A percentile compares a stretch with the other conserved stretches of the same genome.
phyloP scores from a whole-genome alignment of 2,329 filamentous ascomycete species.

The Chrysoporthe puriensis region DNA sequence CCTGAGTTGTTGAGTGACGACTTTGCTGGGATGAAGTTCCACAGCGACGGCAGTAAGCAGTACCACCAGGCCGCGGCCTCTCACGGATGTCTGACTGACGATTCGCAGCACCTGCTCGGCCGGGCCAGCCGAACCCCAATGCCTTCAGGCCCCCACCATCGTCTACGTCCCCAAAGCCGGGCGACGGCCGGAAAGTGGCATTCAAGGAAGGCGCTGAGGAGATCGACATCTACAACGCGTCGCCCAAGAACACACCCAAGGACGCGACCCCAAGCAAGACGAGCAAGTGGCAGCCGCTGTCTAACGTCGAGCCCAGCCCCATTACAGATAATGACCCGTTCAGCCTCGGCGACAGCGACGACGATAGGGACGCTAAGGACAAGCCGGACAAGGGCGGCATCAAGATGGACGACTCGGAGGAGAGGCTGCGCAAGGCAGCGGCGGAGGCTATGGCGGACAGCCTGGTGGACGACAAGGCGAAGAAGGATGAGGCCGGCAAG shows the following conservation, averaged over 20 bases:
- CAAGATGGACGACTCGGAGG: slow-evolving; percentile 61
- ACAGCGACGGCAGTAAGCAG: slow-evolving; percentile 63
- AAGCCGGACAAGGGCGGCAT: slow-evolving; percentile 54
- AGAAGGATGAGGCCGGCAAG: slow-evolving; percentile 38
- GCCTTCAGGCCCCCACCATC: slow-evolving; percentile 73
- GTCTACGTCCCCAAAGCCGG: slow-evolving; percentile 54
- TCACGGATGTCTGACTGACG: slow-evolving; percentile 24
- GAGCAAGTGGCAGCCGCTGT: slow-evolving; percentile 97
- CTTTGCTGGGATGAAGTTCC: slow-evolving; percentile 73
- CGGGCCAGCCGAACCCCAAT: slow-evolving; percentile 66
- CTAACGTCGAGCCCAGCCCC: slow-evolving; percentile 80
- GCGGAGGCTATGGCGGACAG: slow-evolving; percentile 63
- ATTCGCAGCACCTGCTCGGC: slow-evolving; percentile 56
- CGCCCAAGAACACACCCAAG: slow-evolving; percentile 59
- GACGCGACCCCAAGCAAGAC: slow-evolving; percentile 60
- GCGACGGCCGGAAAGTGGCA: slow-evolving; percentile 56
- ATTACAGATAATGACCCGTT: slow-evolving; percentile 94
- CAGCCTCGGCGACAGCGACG: slow-evolving; percentile 92
- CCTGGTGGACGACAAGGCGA: slow-evolving; percentile 48
- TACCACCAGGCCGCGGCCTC: not conserved
- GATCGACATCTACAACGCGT: slow-evolving; percentile 73
- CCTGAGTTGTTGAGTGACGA: slow-evolving; percentile 89
- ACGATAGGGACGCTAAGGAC: slow-evolving; percentile 79
- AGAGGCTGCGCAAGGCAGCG: slow-evolving; percentile 68
- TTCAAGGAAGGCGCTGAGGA: slow-evolving; percentile 73